Evolutionary conservation across 441 rosid species (phyloP), one percentile per base, ranked within the genome.

Genomic region (Erodium chrysanthum): DNA sequence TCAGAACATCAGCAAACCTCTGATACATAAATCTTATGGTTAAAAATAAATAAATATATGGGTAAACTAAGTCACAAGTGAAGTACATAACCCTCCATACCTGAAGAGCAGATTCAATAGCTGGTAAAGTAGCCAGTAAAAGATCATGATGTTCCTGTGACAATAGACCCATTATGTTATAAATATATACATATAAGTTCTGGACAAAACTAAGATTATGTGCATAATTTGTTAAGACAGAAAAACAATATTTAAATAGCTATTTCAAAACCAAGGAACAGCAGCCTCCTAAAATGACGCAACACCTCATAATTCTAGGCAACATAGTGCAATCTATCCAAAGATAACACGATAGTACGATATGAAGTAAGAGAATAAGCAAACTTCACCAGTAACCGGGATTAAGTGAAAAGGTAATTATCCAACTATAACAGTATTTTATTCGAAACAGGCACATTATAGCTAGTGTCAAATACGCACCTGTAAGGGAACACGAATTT

Each of bases 401-500:
- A 59, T 22, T 59, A 11, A 59, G 64, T 23, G 33, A 59, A 23
- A 59, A 59, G 64, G 64, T 59, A 59, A 59, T n/a, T n/a, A n/a
- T n/a, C n/a, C n/a, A n/a, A n/a, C n/a, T n/a, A n/a, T n/a, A n/a
- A n/a, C 66, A n/a, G 23, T 64, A 33, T 64, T 33, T 31, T 33
- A 29, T 15, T 64, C 5, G 42, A 64, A 62, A n/a, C 20, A 62
- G 66, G n/a, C 17, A 31, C 40, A 37, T 27, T 31, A 71, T 48
- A 46, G 52, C 17, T 46, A 33, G 50, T 42, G 21, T 66, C 56
- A 68, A 76, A 71, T 65, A 75, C 40, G 37, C 81, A 94, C 99
- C 99, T 94, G 97, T 83, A 94, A 77, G 54, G 96, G 96, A 82
- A 89, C 88, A 71, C 97, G 97, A 67, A 91, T 89, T 84, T 94